Percentiles rank a stretch among this genome's conserved stretches.
Evolutionary conservation across 2,329 filamentous ascomycete genomes (phyloP).

Genomic region (Fusarium gaditjirri): DNA sequence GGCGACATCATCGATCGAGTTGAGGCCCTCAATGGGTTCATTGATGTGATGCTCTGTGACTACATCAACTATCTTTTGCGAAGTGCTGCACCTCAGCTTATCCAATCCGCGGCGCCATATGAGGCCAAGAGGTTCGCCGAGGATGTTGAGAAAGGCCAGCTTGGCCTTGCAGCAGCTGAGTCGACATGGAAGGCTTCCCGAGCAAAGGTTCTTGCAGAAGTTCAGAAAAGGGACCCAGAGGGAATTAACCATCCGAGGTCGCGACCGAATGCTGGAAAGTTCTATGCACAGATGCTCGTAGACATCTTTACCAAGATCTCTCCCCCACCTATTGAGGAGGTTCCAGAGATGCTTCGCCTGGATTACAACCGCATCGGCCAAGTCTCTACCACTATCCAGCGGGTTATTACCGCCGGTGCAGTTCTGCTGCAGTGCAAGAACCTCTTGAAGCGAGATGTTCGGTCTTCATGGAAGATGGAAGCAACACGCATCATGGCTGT

Average conservation of each 20-base stretch:
- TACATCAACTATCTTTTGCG: conserved; percentile 85
- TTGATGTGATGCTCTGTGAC: conserved; percentile 81
- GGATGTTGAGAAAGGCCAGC: conserved; percentile 66
- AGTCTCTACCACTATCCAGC: conserved; percentile 54
- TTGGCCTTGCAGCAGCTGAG: conserved; percentile 69
- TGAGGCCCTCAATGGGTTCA: conserved; percentile 78
- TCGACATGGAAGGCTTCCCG: conserved; percentile 74
- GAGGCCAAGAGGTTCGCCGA: conserved; percentile 78
- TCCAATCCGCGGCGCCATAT: conserved; percentile 77
- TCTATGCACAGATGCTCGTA: conserved; percentile 80
- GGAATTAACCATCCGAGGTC: conserved; percentile 70
- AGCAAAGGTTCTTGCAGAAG: conserved; percentile 72
- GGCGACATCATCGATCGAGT: conserved; percentile 79
- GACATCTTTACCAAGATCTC: conserved; percentile 77
- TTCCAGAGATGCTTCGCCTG: conserved; percentile 80
- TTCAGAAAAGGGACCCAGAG: conserved; percentile 75
- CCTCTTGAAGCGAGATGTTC: conserved; percentile 81
- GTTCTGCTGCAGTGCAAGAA: conserved; percentile 86
- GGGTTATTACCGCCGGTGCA: conserved; percentile 77
- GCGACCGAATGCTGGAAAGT: conserved; percentile 73
- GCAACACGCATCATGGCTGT: conserved; percentile 76
- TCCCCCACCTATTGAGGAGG: conserved; percentile 61
- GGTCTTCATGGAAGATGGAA: conserved; percentile 80
- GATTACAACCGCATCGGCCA: conserved; percentile 70
- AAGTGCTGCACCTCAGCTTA: conserved; percentile 75